Percentiles rank a stretch among this genome's conserved stretches.
Evolutionary conservation across 306 rosid species (phyloP).

Genomic region (Lagenaria siceraria): DNA sequence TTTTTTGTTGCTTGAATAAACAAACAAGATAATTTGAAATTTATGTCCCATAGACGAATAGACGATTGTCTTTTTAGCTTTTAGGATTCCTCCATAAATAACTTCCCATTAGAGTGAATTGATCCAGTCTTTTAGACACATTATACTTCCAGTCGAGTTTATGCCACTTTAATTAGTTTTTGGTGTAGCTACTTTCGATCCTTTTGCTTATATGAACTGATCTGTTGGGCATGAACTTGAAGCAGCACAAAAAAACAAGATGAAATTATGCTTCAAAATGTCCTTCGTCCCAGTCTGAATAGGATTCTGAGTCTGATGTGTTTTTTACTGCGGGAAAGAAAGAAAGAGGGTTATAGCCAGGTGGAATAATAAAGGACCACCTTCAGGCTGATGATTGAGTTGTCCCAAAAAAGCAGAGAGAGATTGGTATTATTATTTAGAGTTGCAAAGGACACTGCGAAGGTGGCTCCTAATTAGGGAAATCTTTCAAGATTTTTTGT

Average conservation of each 20-base stretch:
- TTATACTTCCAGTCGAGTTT: not conserved
- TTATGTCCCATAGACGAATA: not conserved
- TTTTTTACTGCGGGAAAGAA: not conserved
- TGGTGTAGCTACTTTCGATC: not conserved
- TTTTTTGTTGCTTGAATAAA: not conserved
- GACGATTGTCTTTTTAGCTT: not conserved
- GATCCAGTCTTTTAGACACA: not conserved
- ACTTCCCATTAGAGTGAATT: not conserved
- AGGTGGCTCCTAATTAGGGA: conserved; percentile 9
- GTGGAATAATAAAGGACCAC: conserved; percentile 11
- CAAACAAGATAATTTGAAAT: not conserved
- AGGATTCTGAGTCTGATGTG: not conserved
- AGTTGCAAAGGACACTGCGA: conserved; percentile 1
- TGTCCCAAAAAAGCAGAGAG: not conserved
- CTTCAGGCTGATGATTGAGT: conserved; percentile 8
- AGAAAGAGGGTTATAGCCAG: not conserved
- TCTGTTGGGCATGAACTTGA: not conserved
- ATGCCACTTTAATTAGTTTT: not conserved
- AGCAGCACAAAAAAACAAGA: not conserved
- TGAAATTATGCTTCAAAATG: not conserved
- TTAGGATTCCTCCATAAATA: not conserved
- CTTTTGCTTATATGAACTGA: not conserved
- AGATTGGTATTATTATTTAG: conserved; percentile 1
- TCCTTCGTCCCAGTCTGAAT: not conserved
- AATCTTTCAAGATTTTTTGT: conserved; percentile 12